Conservation (phyloP, 371 early-diverging fungal genomes). For the Rhizopus stolonifer region DNA sequence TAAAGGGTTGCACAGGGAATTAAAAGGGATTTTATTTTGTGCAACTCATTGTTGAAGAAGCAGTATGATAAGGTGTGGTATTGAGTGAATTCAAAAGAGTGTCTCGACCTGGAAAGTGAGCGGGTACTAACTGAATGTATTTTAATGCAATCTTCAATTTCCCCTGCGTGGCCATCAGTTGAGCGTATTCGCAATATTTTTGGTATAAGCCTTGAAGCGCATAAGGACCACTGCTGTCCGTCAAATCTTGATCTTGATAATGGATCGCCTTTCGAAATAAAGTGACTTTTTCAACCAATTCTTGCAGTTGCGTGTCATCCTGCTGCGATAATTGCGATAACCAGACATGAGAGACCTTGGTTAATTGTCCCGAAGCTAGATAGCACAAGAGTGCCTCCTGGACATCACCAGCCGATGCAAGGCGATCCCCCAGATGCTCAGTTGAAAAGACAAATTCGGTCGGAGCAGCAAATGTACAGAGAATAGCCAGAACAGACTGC, state of each 20-base stretch:
- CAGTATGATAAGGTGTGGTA: neutral
- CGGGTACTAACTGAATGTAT: conserved; percentile 71
- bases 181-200: conserved; percentile 84
- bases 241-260: conserved; percentile 47
- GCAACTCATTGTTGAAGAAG: too few relatives aligned
- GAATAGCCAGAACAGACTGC: conserved; percentile 84
- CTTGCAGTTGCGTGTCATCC: conserved; percentile 54
- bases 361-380: conserved; percentile 82
- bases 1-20: too few relatives aligned
- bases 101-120: conserved; percentile 20
- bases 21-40: too few relatives aligned
- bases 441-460: conserved; percentile 70
- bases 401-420: conserved; percentile 45
- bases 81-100: neutral
- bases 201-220: conserved; percentile 73
- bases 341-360: conserved; percentile 85
- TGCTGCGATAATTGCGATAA: conserved; percentile 37
- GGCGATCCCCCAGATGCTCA: conserved; percentile 66
- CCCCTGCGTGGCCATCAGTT: conserved; percentile 74
- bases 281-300: conserved; percentile 85
- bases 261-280: conserved; percentile 88
- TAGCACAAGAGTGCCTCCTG: conserved; percentile 79
- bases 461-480: conserved; percentile 87
- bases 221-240: conserved; percentile 38
- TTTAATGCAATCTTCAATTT: conserved; percentile 69